These are phyloP conservation scores for Chaetomium globosum DNA, from an alignment of 2,329 filamentous ascomycete genomes.

Conservation along the genomic window DNA sequence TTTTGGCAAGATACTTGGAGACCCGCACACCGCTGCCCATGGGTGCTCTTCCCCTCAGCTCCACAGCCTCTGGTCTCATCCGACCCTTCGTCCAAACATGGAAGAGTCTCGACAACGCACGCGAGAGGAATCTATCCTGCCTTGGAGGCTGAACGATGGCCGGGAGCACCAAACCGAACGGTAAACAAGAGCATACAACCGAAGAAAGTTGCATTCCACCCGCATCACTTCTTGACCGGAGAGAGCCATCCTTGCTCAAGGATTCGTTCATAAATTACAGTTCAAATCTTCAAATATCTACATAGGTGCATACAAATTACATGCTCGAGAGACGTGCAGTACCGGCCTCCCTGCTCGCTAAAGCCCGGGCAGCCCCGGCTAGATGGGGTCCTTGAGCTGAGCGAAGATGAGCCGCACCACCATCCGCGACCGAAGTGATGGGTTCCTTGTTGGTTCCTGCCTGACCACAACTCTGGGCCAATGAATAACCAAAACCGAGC, in stretches of 20 bases:
- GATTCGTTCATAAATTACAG: neutral
- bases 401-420: slow-evolving; percentile 14
- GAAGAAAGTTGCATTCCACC: too few species aligned
- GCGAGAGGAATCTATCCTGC: neutral
- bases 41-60: too few species aligned
- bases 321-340: neutral
- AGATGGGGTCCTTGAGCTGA: neutral
- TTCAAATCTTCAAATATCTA: neutral
- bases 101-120: neutral
- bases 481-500: neutral
- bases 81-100: neutral
- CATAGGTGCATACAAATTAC: too few species aligned
- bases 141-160: neutral
- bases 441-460: slow-evolving; percentile 13
- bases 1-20: slow-evolving; percentile 18
- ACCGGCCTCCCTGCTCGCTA: neutral
- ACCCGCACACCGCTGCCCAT: slow-evolving; percentile 15
- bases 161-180: neutral
- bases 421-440: slow-evolving; percentile 4
- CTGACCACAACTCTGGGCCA: slow-evolving; percentile 8
- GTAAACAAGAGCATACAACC: too few species aligned
- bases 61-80: neutral
- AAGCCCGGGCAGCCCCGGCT: neutral
- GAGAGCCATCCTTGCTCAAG: neutral
- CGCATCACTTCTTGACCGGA: too few species aligned